Conservation (phyloP, 2,329 filamentous ascomycete genomes). For the Ceratocystis alfenasii region DNA sequence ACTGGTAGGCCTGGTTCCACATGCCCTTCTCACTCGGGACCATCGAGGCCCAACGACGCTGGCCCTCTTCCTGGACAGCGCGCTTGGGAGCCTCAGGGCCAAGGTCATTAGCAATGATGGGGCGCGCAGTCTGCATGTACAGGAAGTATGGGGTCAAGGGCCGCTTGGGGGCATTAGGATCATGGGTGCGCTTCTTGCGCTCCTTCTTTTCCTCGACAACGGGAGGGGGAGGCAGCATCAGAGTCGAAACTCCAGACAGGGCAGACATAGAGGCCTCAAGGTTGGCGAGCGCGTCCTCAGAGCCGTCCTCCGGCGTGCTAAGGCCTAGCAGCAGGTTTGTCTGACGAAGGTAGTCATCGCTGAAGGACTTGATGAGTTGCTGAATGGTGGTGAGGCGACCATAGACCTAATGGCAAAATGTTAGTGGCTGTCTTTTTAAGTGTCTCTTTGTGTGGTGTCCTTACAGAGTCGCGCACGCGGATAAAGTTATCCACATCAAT, state of each 20-base stretch:
- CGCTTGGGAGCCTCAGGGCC: constrained; percentile 67
- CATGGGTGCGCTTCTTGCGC: constrained; percentile 74
- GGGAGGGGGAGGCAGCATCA: constrained; percentile 32
- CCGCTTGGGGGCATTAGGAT: constrained; percentile 90
- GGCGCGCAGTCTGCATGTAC: constrained; percentile 79
- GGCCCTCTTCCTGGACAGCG: constrained; percentile 78
- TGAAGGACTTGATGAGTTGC: constrained; percentile 65
- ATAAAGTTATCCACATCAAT: constrained; percentile 67
- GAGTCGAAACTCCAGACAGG: constrained; percentile 36
- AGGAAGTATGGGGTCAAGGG: constrained; percentile 91
- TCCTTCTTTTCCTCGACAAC: constrained; percentile 64
- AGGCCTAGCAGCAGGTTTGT: constrained; percentile 69
- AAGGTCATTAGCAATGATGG: constrained; percentile 68
- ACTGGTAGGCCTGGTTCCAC: constrained; percentile 56
- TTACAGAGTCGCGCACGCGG: constrained; percentile 70
- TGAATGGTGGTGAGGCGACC: constrained; percentile 63
- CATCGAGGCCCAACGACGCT: constrained; percentile 75
- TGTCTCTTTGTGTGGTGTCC: constrained; percentile 29
- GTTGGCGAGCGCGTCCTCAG: constrained; percentile 37
- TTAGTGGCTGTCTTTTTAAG: neutral
- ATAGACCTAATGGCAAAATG: constrained; percentile 32
- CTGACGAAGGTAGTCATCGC: constrained; percentile 76
- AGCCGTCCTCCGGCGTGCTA: constrained; percentile 38
- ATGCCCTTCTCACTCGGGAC: constrained; percentile 56
- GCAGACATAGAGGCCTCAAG: constrained; percentile 40